Evolutionary conservation across 1,284 basidiomycete genomes (phyloP).

Genomic region (Puccinia novopanici): DNA sequence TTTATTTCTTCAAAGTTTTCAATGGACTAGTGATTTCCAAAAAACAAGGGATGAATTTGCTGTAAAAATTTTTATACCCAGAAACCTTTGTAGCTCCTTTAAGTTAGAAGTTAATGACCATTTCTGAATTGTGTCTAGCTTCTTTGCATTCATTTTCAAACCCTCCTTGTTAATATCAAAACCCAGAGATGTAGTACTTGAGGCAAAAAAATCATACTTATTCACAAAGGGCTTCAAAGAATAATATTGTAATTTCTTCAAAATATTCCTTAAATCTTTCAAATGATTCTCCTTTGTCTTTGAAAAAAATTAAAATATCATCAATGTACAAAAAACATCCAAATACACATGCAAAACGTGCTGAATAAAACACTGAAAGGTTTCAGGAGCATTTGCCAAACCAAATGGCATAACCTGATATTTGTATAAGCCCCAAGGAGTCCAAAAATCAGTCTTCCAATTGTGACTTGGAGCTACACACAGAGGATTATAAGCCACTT

Average conservation of each 20-base stretch:
- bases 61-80: background rate
- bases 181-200: conserved; percentile 5
- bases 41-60: background rate
- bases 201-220: conserved; percentile 22
- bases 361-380: too few species aligned
- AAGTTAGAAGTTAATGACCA: background rate
- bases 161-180: conserved; percentile 9
- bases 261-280: conserved; percentile 16
- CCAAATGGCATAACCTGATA: too few species aligned
- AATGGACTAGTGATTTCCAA: background rate
- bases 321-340: conserved; percentile 30
- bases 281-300: background rate
- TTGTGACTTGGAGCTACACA: too few species aligned
- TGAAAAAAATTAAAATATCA: conserved; percentile 27
- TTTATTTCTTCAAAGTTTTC: background rate
- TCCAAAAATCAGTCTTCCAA: too few species aligned
- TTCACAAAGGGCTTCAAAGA: background rate
- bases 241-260: background rate
- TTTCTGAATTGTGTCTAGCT: conserved; percentile 11
- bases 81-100: background rate
- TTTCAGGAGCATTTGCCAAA: too few species aligned
- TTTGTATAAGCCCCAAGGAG: too few species aligned
- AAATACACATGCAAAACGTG: too few species aligned
- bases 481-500: background rate
- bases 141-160: conserved; percentile 28